phyloP scores from a whole-genome alignment of 495 filamentous ascomycete genomes.

The Penicillium mononematosum region DNA sequence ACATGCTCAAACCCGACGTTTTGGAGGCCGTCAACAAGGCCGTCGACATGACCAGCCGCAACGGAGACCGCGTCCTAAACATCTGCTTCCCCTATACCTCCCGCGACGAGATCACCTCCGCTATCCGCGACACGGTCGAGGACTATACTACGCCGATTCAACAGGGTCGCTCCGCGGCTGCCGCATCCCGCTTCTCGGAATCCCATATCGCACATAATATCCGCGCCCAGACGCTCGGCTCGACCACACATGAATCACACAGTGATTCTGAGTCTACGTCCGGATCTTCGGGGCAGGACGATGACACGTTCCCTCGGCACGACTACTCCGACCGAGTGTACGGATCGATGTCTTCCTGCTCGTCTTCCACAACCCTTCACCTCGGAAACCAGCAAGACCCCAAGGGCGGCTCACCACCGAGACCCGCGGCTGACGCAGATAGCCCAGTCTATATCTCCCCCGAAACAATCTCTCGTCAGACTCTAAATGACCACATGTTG shows the following conservation, averaged over 20 bases:
- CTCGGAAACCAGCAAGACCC: slow-evolving; percentile 35
- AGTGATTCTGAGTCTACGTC: slow-evolving; percentile 42
- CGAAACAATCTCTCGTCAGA: slow-evolving; percentile 81
- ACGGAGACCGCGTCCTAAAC: slow-evolving; percentile 82
- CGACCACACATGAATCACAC: slow-evolving; percentile 36
- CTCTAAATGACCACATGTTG: slow-evolving; percentile 75
- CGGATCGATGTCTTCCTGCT: slow-evolving; percentile 55
- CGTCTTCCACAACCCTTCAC: slow-evolving; percentile 55
- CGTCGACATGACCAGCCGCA: slow-evolving; percentile 76
- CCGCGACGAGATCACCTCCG: slow-evolving; percentile 91
- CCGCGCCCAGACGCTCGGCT: slow-evolving; percentile 52
- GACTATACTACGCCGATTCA: slow-evolving; percentile 71
- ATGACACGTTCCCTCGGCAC: slow-evolving; percentile 31
- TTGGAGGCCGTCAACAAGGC: slow-evolving; percentile 82
- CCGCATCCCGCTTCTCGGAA: slow-evolving; percentile 70
- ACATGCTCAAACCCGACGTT: slow-evolving; percentile 80
- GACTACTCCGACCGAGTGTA: slow-evolving; percentile 41
- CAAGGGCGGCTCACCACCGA: slow-evolving; percentile 24
- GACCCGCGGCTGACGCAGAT: slow-evolving; percentile 23
- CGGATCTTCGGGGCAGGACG: slow-evolving; percentile 34
- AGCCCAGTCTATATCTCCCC: slow-evolving; percentile 55
- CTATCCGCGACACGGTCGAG: slow-evolving; percentile 79
- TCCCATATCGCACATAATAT: slow-evolving; percentile 83
- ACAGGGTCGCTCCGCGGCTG: slow-evolving; percentile 28
- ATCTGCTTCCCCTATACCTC: slow-evolving; percentile 98